Conservation (phyloP, 306 rosid species). For the Amphicarpaea edgeworthii region DNA sequence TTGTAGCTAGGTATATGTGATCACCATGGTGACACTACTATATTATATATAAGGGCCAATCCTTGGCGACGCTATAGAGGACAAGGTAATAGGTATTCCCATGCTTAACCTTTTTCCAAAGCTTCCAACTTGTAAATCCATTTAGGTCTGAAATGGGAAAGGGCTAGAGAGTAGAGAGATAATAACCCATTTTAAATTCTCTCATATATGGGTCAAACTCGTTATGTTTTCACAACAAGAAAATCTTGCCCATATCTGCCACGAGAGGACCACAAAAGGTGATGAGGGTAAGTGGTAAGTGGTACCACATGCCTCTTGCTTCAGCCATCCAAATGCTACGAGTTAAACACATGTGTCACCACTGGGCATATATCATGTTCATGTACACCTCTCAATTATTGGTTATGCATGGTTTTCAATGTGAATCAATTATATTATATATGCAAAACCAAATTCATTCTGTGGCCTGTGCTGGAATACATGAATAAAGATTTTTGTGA, state of each 20-base stretch:
- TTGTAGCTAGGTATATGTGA: constrained; percentile 36
- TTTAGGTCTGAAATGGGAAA: constrained; percentile 48
- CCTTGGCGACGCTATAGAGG: constrained; percentile 26
- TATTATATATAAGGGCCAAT: constrained; percentile 34
- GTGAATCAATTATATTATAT: neutral
- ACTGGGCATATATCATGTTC: constrained; percentile 30
- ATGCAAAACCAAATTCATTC: constrained; percentile 36
- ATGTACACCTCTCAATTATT: constrained; percentile 54
- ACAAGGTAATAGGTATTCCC: neutral
- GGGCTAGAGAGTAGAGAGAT: constrained; percentile 24
- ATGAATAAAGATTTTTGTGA: constrained; percentile 15
- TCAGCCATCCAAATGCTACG: constrained; percentile 51
- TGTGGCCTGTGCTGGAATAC: neutral
- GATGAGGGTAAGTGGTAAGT: constrained; percentile 45
- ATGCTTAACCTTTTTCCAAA: constrained; percentile 39
- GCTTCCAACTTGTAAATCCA: constrained; percentile 40
- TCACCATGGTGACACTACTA: constrained; percentile 25
- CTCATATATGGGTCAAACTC: constrained; percentile 61
- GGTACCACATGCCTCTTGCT: constrained; percentile 57
- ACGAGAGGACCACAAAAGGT: constrained; percentile 70
- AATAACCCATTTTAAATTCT: constrained; percentile 13
- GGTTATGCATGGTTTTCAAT: constrained; percentile 55
- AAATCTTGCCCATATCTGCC: constrained; percentile 68
- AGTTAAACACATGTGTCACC: constrained; percentile 52
- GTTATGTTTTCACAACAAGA: constrained; percentile 60